A percentile compares a stretch with the other conserved stretches of the same genome.
phyloP scores from a whole-genome alignment of 2,329 filamentous ascomycete species.

The Leptosphaerulina australis region DNA sequence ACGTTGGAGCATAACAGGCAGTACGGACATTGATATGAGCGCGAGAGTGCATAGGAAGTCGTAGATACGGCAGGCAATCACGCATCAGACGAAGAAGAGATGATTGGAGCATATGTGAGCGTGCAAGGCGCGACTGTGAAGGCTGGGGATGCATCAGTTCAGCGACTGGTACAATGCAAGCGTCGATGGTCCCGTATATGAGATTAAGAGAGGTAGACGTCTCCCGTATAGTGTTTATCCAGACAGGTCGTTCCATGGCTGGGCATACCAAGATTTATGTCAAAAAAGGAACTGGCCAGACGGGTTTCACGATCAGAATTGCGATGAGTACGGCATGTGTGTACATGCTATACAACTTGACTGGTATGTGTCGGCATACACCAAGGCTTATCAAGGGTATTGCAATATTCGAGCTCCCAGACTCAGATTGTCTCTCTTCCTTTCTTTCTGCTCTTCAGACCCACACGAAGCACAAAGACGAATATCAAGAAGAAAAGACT shows the following conservation, averaged over 20 bases:
- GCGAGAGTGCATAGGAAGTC: neutral
- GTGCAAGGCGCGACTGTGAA: constrained; percentile 12
- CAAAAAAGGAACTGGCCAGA: neutral
- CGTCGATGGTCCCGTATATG: neutral
- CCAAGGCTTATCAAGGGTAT: neutral
- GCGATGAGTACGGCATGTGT: neutral
- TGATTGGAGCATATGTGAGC: neutral
- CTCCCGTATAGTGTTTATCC: neutral
- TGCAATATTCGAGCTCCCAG: neutral
- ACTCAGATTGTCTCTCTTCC: constrained; percentile 10
- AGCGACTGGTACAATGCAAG: neutral
- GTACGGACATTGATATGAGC: neutral
- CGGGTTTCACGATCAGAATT: neutral
- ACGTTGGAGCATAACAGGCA: constrained; percentile 1
- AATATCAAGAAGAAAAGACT: constrained; percentile 42
- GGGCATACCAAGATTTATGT: neutral
- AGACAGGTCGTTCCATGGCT: neutral
- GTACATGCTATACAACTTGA: neutral
- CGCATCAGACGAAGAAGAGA: neutral
- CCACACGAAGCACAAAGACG: constrained; percentile 47
- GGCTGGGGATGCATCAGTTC: neutral
- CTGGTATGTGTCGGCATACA: neutral
- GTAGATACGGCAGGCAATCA: neutral
- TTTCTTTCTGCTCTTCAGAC: constrained; percentile 31
- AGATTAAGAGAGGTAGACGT: neutral